phyloP scores from a whole-genome alignment of 176 grass and related monocot species.

The Aegilops bicornis region DNA sequence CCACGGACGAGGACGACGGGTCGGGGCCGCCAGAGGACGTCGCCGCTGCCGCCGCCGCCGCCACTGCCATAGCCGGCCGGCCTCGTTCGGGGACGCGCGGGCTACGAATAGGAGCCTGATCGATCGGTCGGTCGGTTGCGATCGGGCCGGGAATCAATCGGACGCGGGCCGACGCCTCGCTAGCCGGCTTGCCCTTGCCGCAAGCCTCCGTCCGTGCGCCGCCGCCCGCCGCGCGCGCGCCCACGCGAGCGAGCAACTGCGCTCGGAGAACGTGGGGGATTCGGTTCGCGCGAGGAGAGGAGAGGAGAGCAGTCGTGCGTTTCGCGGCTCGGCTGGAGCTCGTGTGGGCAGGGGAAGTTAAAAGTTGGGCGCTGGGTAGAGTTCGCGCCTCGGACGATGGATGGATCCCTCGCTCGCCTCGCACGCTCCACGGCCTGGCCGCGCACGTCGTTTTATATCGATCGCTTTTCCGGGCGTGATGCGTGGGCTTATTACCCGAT shows the following conservation, averaged over 20 bases:
- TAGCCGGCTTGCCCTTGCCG: not conserved
- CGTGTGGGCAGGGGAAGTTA: not conserved
- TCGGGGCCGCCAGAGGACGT: constrained; percentile 8
- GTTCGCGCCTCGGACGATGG: not conserved
- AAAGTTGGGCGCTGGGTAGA: not conserved
- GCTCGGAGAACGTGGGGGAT: not conserved
- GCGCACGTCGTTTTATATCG: not conserved
- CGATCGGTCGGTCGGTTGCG: not conserved
- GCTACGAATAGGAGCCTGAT: not conserved
- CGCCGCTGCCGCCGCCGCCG: too few relatives aligned
- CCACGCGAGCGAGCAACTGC: not conserved
- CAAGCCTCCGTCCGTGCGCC: not conserved
- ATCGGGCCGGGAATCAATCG: not conserved
- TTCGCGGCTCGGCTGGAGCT: not conserved
- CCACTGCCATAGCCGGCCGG: constrained; percentile 29
- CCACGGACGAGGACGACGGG: not conserved
- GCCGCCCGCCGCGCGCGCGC: too few relatives aligned
- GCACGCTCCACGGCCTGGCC: not conserved
- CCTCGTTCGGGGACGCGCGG: not conserved
- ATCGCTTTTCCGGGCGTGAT: not conserved
- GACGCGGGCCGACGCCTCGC: not conserved
- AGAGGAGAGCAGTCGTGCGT: not conserved
- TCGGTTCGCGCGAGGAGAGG: too few relatives aligned
- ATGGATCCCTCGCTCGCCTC: not conserved
- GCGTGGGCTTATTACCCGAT: too few relatives aligned